These are phyloP conservation scores for Tuber melanosporum DNA, from an alignment of 495 filamentous ascomycete genomes.

Conservation along the genomic window DNA sequence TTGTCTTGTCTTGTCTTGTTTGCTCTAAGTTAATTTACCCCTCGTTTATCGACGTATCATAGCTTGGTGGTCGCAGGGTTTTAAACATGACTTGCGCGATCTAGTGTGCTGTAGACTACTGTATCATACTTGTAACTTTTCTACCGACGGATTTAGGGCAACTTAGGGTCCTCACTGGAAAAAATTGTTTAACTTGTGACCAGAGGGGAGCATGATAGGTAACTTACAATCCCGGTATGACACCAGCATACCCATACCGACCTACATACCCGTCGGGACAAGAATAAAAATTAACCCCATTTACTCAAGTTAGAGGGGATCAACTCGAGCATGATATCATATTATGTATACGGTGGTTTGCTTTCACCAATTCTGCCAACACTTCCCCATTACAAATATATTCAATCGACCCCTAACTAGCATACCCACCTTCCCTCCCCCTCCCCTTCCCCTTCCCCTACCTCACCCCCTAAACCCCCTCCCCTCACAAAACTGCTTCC, in stretches of 20 bases:
- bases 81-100: background rate
- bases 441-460: background rate
- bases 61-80: background rate
- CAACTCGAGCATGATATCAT: background rate
- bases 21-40: background rate
- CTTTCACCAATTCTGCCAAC: background rate
- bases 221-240: background rate
- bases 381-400: slow-evolving; percentile 4
- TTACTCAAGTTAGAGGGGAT: background rate
- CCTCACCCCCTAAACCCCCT: slow-evolving; percentile 16
- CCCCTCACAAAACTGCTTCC: slow-evolving; percentile 10
- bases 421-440: background rate
- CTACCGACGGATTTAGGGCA: background rate
- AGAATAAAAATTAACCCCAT: background rate
- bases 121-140: background rate
- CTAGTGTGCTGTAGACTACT: background rate
- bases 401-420: slow-evolving; percentile 2
- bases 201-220: background rate
- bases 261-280: background rate
- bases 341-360: background rate
- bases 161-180: background rate
- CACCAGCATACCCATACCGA: background rate
- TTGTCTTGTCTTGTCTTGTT: background rate
- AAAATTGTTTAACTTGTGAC: background rate
- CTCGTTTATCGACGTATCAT: background rate